These are phyloP conservation scores for Neonectria ditissima DNA, from an alignment of 2,329 filamentous ascomycete species.

Conservation along the genomic window DNA sequence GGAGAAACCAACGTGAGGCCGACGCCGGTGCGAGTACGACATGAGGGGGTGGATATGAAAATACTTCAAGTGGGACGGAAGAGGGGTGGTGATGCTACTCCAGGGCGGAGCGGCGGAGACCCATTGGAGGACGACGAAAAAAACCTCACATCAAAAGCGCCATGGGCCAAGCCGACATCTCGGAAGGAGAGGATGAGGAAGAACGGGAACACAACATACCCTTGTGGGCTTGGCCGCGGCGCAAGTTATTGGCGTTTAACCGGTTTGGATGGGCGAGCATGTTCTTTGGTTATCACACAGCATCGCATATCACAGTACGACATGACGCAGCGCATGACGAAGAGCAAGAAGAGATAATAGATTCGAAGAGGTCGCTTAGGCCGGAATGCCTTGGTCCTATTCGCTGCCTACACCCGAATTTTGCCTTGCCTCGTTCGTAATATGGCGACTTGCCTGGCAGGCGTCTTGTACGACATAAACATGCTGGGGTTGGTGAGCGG, in stretches of 20 bases:
- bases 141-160: conserved; percentile 21
- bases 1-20: conserved; percentile 39
- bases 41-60: conserved; percentile 10
- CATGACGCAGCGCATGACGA: conserved; percentile 12
- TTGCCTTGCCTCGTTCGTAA: conserved; percentile 17
- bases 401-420: conserved; percentile 7
- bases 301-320: conserved; percentile 15
- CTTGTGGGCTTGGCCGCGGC: conserved; percentile 21
- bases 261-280: conserved; percentile 24
- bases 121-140: conserved; percentile 8
- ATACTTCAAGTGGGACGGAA: background rate
- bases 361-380: conserved; percentile 5
- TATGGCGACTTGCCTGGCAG: conserved; percentile 4
- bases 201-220: conserved; percentile 15
- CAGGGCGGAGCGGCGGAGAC: conserved; percentile 26
- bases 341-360: conserved; percentile 11
- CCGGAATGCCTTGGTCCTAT: background rate
- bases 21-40: conserved; percentile 25
- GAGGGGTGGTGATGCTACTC: conserved; percentile 14
- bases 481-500: background rate
- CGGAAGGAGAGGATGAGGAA: conserved; percentile 9
- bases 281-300: conserved; percentile 27
- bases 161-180: conserved; percentile 11
- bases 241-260: conserved; percentile 34
- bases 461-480: conserved; percentile 23